A percentile compares a stretch with the other conserved stretches of the same genome.
These are phyloP conservation scores for Cucumis hystrix DNA, from an alignment of 306 rosid species.

Conservation along the genomic window DNA sequence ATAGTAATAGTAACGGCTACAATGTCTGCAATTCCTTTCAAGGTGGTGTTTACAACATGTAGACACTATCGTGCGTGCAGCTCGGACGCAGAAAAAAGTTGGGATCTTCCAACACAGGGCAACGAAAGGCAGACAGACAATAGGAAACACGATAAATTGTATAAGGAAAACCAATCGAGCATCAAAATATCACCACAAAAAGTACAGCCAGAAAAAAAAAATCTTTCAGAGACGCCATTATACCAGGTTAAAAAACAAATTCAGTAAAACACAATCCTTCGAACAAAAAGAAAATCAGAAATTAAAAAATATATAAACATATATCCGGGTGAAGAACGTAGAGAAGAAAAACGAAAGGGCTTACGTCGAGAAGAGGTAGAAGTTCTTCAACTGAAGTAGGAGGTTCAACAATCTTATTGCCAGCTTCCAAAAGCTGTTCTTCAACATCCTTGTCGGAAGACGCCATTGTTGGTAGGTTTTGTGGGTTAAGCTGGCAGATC, in stretches of 20 bases:
- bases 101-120: background rate
- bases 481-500: conserved; percentile 29
- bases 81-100: background rate
- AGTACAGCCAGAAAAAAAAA: too few relatives aligned
- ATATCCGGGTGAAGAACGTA: background rate
- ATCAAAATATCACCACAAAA: background rate
- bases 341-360: background rate
- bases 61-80: background rate
- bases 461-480: conserved; percentile 33
- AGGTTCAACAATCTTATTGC: conserved; percentile 54
- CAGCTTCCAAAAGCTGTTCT: conserved; percentile 52
- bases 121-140: background rate
- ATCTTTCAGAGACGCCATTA: background rate
- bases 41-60: background rate
- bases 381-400: conserved; percentile 63
- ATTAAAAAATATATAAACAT: background rate
- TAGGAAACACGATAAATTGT: background rate
- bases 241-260: background rate
- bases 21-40: background rate
- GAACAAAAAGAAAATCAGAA: background rate
- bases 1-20: background rate
- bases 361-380: conserved; percentile 65
- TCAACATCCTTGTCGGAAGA: conserved; percentile 40
- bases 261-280: background rate
- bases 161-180: background rate